These are phyloP conservation scores for Aspergillus novoparasiticus DNA, from an alignment of 2,329 filamentous ascomycete species.

Conservation along the genomic window DNA sequence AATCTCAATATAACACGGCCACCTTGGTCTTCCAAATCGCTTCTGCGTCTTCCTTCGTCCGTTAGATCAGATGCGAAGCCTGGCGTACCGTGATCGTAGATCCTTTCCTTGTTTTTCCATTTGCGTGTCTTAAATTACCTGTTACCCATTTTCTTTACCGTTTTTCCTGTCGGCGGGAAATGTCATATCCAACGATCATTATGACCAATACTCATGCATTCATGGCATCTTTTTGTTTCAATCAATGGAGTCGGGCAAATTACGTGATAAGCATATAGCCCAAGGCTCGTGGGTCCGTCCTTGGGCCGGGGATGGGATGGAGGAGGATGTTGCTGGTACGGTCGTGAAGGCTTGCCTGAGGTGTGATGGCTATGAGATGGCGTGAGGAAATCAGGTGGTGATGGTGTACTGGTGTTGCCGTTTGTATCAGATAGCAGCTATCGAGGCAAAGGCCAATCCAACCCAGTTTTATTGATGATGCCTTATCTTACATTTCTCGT, in stretches of 20 bases:
- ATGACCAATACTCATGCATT: constrained; percentile 40
- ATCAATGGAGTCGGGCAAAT: constrained; percentile 27
- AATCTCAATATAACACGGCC: constrained; percentile 27
- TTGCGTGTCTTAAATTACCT: constrained; percentile 26
- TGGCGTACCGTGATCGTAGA: constrained; percentile 44
- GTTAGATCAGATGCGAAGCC: constrained; percentile 42
- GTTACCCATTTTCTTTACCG: constrained; percentile 17
- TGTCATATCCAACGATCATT: constrained; percentile 42
- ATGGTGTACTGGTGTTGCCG: constrained; percentile 11
- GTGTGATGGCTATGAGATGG: constrained; percentile 1
- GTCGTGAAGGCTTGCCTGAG: constrained; percentile 14
- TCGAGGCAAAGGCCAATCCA: constrained; percentile 16
- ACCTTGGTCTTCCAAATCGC: constrained; percentile 30
- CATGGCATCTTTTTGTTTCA: constrained; percentile 39
- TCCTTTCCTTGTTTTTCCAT: constrained; percentile 31
- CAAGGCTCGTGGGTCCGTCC: constrained; percentile 15
- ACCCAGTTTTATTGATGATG: constrained; percentile 6
- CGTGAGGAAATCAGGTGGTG: constrained; percentile 1
- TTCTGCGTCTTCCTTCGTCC: constrained; percentile 30
- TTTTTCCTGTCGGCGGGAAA: constrained; percentile 32
- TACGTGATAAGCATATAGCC: constrained; percentile 24
- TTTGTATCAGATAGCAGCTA: constrained; percentile 20
- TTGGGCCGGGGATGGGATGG: constrained; percentile 16
- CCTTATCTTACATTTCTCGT: neutral
- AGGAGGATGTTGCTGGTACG: constrained; percentile 16